phyloP scores from a whole-genome alignment of 805 yeast genomes.

The Helenozyma baotianmanensis region DNA sequence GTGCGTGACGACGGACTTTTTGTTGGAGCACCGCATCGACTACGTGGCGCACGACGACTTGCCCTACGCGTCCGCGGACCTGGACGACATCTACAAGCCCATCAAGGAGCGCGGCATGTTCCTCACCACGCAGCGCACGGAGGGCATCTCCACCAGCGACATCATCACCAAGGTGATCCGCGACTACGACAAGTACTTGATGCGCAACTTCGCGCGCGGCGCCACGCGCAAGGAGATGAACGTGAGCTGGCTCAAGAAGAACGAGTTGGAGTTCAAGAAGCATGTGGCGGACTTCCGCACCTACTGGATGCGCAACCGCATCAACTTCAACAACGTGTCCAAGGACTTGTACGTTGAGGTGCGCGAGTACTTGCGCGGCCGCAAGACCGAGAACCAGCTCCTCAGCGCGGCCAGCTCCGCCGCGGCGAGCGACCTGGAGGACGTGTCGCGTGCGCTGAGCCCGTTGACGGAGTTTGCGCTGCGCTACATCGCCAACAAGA shows the following conservation, averaged over 20 bases:
- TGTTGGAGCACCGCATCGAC: constrained; percentile 77
- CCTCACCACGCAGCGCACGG: constrained; percentile 92
- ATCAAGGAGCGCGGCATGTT: constrained; percentile 89
- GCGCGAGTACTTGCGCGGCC: constrained; percentile 61
- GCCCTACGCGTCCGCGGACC: constrained; percentile 86
- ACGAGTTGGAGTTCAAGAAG: constrained; percentile 89
- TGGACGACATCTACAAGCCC: constrained; percentile 90
- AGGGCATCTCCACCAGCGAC: constrained; percentile 93
- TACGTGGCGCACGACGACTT: constrained; percentile 97
- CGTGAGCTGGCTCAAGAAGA: constrained; percentile 96
- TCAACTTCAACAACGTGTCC: constrained; percentile 64
- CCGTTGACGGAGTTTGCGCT: constrained; percentile 69
- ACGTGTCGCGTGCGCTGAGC: constrained; percentile 30
- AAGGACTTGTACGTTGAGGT: constrained; percentile 83
- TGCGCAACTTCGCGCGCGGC: constrained; percentile 97
- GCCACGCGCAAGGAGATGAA: constrained; percentile 95
- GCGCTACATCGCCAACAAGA: constrained; percentile 55
- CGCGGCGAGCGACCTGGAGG: constrained; percentile 27
- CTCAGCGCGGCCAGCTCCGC: constrained; percentile 13
- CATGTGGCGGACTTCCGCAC: constrained; percentile 84
- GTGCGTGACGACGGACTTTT: constrained; percentile 82
- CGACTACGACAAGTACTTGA: constrained; percentile 92
- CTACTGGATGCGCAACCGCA: constrained; percentile 75
- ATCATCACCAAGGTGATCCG: constrained; percentile 91
- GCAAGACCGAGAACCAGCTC: constrained; percentile 26